Percentiles rank a stretch among this genome's conserved stretches.
These are phyloP conservation scores for Populus pruinosa DNA, from an alignment of 345 rosid genomes.

Conservation along the genomic window DNA sequence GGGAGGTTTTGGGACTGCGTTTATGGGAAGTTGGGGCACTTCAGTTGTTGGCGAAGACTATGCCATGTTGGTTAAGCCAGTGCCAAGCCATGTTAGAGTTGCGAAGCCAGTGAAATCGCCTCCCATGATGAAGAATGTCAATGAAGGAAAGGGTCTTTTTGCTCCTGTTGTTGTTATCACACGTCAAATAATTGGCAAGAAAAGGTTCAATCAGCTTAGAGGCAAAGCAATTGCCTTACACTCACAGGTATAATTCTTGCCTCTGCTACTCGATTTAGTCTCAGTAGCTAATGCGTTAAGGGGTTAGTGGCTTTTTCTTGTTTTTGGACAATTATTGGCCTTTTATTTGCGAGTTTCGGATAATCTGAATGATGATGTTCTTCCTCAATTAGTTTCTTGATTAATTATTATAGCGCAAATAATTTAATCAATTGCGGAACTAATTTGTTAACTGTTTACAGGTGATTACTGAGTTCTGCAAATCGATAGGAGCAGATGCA, in stretches of 20 bases:
- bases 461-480: constrained; percentile 96
- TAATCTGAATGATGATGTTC: not conserved
- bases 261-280: not conserved
- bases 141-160: constrained; percentile 93
- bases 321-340: not conserved
- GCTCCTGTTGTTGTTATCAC: constrained; percentile 78
- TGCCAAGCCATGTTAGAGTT: constrained; percentile 36
- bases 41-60: constrained; percentile 52
- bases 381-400: not conserved
- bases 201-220: constrained; percentile 82
- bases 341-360: not conserved
- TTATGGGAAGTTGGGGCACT: constrained; percentile 55
- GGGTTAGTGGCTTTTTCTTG: not conserved
- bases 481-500: constrained; percentile 91
- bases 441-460: constrained; percentile 15
- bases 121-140: constrained; percentile 83
- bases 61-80: constrained; percentile 30
- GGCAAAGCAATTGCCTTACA: constrained; percentile 98
- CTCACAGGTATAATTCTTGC: constrained; percentile 59
- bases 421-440: not conserved
- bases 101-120: constrained; percentile 42
- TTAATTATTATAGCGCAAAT: too few relatives aligned
- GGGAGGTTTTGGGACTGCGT: constrained; percentile 40
- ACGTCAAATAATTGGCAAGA: constrained; percentile 71
- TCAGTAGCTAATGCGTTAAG: not conserved